Base-by-base conservation (phyloP, 257 asterid species). In the Penstemon eatonii region DNA sequence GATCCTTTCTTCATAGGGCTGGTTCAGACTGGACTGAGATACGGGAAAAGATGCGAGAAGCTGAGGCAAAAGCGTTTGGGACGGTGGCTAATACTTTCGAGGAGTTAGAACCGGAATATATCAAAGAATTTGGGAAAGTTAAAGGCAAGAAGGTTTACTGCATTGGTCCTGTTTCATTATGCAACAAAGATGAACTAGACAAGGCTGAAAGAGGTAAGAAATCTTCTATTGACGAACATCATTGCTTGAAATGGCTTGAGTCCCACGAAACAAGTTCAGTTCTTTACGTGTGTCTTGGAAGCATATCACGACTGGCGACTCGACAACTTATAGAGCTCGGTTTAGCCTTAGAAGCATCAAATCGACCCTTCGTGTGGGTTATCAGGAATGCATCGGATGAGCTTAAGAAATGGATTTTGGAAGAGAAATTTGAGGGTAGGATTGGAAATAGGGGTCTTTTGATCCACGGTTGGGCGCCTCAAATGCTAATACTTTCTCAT, bases 241-340 rank as follows among this genome's bases (percentile, higher is more conserved):
- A 65, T 4, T 80, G 84, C 63, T 38, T 74, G 50, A 71, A 77
- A 18, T 87, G 89, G 89, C 89, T 87, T 0, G 82, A 79, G 11
- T 68, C 75, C 0, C 63, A 19, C 42, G 77, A 69, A n/a, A 19
- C 72, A 33, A 9, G 39, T 43, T 82, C 87, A 0, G 84, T 77
- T 3, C 54, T 86, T 43, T 86, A 74, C 9, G 83, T 75, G 0
- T 86, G 90, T 40, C 79, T 82, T 1, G 93, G 93, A 6, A 86
- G 88, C 69, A 60, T 82, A 8, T 61, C 81, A 8, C 81, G 81
- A 0, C 63, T 78, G 15, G 37, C 85, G 0, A 58, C 77, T 0
- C 51, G 72, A 0, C 90, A 86, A 8, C 60, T 82, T 66, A 44
- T 73, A 3, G 88, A 86, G 80, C 82, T 86, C 0, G 87, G 80